These are phyloP conservation scores for Penicillium sp. DNA, from an alignment of 2,329 filamentous ascomycete species.

Conservation along the genomic window DNA sequence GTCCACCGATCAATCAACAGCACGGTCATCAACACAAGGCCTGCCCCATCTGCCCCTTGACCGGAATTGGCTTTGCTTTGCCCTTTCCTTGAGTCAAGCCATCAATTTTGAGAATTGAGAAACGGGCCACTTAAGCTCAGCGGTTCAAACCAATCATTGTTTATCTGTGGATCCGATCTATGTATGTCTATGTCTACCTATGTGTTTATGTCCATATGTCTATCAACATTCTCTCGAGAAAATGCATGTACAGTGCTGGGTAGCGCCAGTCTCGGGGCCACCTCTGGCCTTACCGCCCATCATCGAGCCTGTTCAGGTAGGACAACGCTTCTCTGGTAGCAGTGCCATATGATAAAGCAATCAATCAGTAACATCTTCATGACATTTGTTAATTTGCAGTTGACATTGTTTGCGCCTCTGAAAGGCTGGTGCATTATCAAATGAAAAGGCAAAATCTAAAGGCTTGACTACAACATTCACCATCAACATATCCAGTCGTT, in stretches of 20 bases:
- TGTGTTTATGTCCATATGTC: background rate
- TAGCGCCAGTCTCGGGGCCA: conserved; percentile 1
- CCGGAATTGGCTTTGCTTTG: background rate
- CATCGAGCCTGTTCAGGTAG: background rate
- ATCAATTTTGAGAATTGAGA: background rate
- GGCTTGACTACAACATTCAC: background rate
- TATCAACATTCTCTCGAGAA: background rate
- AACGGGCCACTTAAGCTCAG: background rate
- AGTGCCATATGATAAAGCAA: too few relatives aligned
- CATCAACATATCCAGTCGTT: background rate
- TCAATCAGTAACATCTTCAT: too few relatives aligned
- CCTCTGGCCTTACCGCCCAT: conserved; percentile 8
- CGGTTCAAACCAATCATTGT: background rate
- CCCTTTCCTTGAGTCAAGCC: background rate
- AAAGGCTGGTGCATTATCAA: too few relatives aligned
- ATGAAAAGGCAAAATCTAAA: background rate
- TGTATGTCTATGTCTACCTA: too few relatives aligned
- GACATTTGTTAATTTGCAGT: too few relatives aligned
- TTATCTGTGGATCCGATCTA: background rate
- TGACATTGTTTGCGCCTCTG: too few relatives aligned
- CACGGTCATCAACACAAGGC: background rate
- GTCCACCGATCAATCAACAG: background rate
- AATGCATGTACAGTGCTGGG: background rate
- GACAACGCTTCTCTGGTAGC: too few relatives aligned
- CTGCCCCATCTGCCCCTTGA: background rate